Base-by-base conservation (phyloP, 2,329 filamentous ascomycete genomes). In the Chlorencoelia australis region DNA sequence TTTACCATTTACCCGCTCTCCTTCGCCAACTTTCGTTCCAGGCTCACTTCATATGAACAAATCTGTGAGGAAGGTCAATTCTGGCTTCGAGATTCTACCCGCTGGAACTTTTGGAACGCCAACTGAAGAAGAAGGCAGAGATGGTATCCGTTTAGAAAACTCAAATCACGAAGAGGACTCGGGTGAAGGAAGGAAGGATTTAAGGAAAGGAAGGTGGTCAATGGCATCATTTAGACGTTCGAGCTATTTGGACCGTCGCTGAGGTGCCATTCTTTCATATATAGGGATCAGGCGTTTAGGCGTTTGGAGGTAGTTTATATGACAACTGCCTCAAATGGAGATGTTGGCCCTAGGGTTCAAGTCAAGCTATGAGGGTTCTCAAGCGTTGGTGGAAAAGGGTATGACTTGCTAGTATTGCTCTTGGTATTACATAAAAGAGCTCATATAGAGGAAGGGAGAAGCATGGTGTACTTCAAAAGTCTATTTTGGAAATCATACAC, bases 11-110 rank as follows among this genome's bases (percentile, higher is more conserved):
- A 28, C 27, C 14, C 33, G 26, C 22, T 36, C 35, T 18, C 35
- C 42, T 15, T 53, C 57, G n/a, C 55, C 57, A 0, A 27, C 26
- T 7, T 62, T 61, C 33, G 53, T 59, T 4, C 54, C 58, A 1
- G 57, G 57, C 8, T 57, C 58, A 27, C 46, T 59, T 35, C 56
- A 61, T 37, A 38, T 52, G 29, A 64, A 62, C 41, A 56, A 54
- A 10, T 40, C 42, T 10, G 41, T 53, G 4, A 49, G 62, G n/a
- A 57, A 54, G 32, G 57, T 62, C 16, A 63, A 64, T 44, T 48
- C 55, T 4, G 57, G 55, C 1, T 63, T 64, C 26, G 59, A 63
- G 39, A 47, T 65, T 7, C 42, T 63, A 7, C 60, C 60, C 9
- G 60, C 59, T 5, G 62, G 62, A 8, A 63, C 60, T 9, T 35